Percentiles rank a stretch among this genome's conserved stretches.
Conservation (phyloP, 371 early-diverging fungal genomes). For the Mortierella sp. region DNA sequence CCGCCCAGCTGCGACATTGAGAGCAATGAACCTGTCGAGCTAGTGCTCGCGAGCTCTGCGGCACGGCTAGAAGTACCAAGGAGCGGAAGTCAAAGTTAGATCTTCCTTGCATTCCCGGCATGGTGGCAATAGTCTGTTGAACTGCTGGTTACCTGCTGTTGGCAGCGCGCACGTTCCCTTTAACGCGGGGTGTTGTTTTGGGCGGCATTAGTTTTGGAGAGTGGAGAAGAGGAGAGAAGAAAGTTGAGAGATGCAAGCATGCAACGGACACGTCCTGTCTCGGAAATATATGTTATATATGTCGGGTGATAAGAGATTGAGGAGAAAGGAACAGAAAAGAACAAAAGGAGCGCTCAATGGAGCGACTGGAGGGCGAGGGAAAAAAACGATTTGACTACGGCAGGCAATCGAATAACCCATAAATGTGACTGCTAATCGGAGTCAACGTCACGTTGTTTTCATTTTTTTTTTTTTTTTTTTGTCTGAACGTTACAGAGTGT, state of each 20-base stretch:
- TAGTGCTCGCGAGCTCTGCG: constrained; percentile 66
- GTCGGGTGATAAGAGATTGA: too few relatives aligned
- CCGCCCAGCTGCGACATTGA: constrained; percentile 68
- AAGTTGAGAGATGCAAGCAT: background rate
- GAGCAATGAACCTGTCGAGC: constrained; percentile 56
- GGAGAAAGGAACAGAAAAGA: too few relatives aligned
- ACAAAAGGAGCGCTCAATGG: constrained; percentile 23
- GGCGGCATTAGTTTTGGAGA: constrained; percentile 46
- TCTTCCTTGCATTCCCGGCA: too few relatives aligned
- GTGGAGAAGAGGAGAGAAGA: constrained; percentile 4
- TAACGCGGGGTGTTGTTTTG: constrained; percentile 65
- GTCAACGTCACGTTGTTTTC: constrained; percentile 4
- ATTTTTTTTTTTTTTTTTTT: constrained; percentile 14
- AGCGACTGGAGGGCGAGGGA: constrained; percentile 27
- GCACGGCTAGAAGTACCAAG: constrained; percentile 81
- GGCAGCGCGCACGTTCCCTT: constrained; percentile 77
- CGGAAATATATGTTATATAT: background rate
- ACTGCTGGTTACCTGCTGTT: constrained; percentile 71
- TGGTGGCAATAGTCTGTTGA: background rate
- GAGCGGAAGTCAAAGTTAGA: too few relatives aligned
- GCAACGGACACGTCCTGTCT: too few relatives aligned
- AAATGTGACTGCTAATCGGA: background rate
- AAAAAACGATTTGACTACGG: constrained; percentile 15
- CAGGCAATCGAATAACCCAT: constrained; percentile 1
- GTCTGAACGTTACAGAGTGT: too few relatives aligned